Conservation (phyloP, 352 stramenopile species). For the Pythium rhizo-oryzae region DNA sequence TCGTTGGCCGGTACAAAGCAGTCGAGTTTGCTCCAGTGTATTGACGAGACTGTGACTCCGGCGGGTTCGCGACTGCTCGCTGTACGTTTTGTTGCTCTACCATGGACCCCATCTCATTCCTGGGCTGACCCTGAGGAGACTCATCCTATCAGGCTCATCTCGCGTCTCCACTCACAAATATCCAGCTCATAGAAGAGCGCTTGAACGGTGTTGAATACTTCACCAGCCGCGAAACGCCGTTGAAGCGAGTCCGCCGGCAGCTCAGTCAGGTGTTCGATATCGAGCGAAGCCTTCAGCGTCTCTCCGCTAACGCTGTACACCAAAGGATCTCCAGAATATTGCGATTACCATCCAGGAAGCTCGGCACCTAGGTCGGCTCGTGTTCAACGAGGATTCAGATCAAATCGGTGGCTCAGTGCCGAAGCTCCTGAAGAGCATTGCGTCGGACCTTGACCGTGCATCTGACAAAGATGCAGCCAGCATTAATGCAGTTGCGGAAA, state of each 20-base stretch:
- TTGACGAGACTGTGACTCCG: conserved; percentile 66
- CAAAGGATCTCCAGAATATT: conserved; percentile 75
- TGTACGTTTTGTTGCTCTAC: conserved; percentile 33
- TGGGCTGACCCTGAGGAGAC: not conserved
- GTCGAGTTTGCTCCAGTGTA: conserved; percentile 63
- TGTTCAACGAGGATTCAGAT: conserved; percentile 21
- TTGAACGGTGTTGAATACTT: conserved; percentile 64
- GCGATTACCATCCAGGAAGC: conserved; percentile 59
- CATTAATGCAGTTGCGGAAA: conserved; percentile 23
- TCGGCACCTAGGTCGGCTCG: conserved; percentile 30
- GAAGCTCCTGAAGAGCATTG: conserved; percentile 8
- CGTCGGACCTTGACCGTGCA: not conserved
- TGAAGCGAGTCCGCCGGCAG: conserved; percentile 56
- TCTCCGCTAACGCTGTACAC: conserved; percentile 60
- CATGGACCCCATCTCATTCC: too few species aligned
- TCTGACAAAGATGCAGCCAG: not conserved
- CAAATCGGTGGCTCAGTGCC: conserved; percentile 28
- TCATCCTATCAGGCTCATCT: conserved; percentile 49
- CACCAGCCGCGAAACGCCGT: conserved; percentile 42
- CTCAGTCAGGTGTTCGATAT: conserved; percentile 67
- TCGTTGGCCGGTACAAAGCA: conserved; percentile 56
- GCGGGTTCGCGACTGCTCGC: conserved; percentile 68
- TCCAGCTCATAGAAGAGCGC: conserved; percentile 48
- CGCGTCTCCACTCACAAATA: conserved; percentile 60
- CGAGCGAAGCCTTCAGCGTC: conserved; percentile 67